Evolutionary conservation across 2,329 filamentous ascomycete genomes (phyloP).

Genomic region (Aspergillus tanneri): DNA sequence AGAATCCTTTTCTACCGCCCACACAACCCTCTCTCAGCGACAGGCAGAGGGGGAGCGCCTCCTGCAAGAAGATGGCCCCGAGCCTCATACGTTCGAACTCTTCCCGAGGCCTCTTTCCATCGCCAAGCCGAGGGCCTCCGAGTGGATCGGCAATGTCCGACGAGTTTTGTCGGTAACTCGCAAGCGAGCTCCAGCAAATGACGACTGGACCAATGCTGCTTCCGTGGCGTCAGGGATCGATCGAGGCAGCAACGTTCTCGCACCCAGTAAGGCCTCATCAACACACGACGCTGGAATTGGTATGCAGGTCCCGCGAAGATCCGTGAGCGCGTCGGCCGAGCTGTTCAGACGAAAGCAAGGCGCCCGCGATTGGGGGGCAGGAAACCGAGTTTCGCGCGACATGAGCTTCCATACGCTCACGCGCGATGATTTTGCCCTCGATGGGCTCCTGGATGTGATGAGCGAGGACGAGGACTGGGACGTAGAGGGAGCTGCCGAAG

Average conservation of each 20-base stretch:
- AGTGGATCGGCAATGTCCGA: conserved; percentile 68
- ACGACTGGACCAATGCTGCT: conserved; percentile 16
- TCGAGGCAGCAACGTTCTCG: conserved; percentile 24
- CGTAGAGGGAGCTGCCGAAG: conserved; percentile 70
- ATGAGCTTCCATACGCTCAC: conserved; percentile 14
- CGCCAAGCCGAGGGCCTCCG: conserved; percentile 54
- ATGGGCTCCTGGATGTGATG: conserved; percentile 24
- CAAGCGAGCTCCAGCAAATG: conserved; percentile 24
- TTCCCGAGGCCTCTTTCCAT: conserved; percentile 27
- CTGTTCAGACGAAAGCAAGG: conserved; percentile 53
- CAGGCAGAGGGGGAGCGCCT: conserved; percentile 55
- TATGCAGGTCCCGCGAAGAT: conserved; percentile 40
- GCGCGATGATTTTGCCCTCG: conserved; percentile 29
- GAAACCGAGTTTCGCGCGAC: conserved; percentile 26
- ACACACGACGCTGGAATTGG: conserved; percentile 7
- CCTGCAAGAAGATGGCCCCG: conserved; percentile 45
- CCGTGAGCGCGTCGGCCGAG: conserved; percentile 50
- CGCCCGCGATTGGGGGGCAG: conserved; percentile 53
- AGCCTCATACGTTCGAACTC: conserved; percentile 26
- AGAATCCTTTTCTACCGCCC: conserved; percentile 54
- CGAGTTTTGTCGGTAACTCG: conserved; percentile 57
- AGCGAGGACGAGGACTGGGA: conserved; percentile 64
- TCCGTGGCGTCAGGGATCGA: conserved; percentile 31
- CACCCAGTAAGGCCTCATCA: conserved; percentile 8
- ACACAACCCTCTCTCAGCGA: conserved; percentile 49